Percentiles rank a stretch among this genome's conserved stretches.
Conservation (phyloP, 192 early-diverging fungal genomes). For the Podila epicladia region DNA sequence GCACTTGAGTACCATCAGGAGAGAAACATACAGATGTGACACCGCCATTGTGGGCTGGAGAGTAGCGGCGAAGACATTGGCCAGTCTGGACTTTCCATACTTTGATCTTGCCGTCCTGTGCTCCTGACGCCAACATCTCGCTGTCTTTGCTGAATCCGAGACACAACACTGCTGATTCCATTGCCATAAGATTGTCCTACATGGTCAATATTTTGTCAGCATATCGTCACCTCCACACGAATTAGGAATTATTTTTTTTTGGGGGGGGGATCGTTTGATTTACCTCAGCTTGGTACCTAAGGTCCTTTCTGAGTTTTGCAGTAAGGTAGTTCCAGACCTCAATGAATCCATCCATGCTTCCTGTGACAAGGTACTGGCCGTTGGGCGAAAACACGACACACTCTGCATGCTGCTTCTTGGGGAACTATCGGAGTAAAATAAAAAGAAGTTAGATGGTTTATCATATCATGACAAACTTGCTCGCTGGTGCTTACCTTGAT, state of each 20-base stretch:
- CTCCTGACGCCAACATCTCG: slow-evolving; percentile 85
- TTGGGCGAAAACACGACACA: slow-evolving; percentile 83
- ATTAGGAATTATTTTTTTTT: no score
- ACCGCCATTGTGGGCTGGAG: slow-evolving; percentile 86
- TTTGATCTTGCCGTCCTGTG: slow-evolving; percentile 86
- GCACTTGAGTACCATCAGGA: slow-evolving; percentile 79
- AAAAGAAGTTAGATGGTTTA: not conserved
- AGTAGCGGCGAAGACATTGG: slow-evolving; percentile 73
- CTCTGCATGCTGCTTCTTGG: slow-evolving; percentile 86
- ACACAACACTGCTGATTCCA: slow-evolving; percentile 86
- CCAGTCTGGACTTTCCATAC: slow-evolving; percentile 89
- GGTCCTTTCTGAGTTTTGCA: slow-evolving; percentile 87
- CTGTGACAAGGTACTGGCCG: slow-evolving; percentile 86
- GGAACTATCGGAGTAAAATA: slow-evolving; percentile 67
- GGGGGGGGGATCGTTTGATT: not conserved
- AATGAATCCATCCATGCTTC: slow-evolving; percentile 93
- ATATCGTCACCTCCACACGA: no score
- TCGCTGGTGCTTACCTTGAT: slow-evolving; percentile 71
- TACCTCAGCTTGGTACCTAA: slow-evolving; percentile 92
- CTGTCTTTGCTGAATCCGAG: slow-evolving; percentile 83
- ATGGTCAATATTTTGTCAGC: not conserved
- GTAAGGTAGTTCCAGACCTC: slow-evolving; percentile 96
- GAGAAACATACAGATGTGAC: slow-evolving; percentile 85
- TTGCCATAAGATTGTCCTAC: slow-evolving; percentile 89
- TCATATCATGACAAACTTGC: not conserved